phyloP scores from a whole-genome alignment of 106 monocot species.

The Narthecium ossifragum region DNA sequence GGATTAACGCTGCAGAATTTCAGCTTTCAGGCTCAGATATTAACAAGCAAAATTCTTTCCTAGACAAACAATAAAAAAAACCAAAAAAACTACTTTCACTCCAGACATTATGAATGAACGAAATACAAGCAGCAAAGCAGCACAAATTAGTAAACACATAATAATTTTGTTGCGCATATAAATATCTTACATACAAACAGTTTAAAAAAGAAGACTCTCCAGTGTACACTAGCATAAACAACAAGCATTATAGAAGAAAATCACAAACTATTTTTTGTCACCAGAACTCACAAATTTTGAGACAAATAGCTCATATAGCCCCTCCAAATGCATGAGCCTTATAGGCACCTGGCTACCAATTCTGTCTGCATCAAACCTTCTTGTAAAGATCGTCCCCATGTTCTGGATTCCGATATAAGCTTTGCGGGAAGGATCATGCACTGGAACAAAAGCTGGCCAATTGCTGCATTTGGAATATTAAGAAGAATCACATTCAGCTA shows the following conservation, averaged over 20 bases:
- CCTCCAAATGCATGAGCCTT: slow-evolving; percentile 95
- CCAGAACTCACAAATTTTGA: slow-evolving; percentile 97
- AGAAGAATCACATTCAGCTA: slow-evolving; percentile 2
- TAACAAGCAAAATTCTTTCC: too few relatives aligned
- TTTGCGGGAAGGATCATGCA: slow-evolving; percentile 92
- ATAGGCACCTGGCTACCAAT: slow-evolving; percentile 94
- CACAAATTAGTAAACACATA: too few relatives aligned
- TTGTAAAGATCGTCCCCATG: slow-evolving; percentile 77
- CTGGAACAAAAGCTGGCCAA: slow-evolving; percentile 99
- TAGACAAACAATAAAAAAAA: too few relatives aligned
- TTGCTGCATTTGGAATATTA: slow-evolving; percentile 35
- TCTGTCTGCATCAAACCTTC: slow-evolving; percentile 90
- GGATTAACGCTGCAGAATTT: too few relatives aligned
- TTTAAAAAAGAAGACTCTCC: too few relatives aligned
- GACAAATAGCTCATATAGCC: slow-evolving; percentile 87
- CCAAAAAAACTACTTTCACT: too few relatives aligned
- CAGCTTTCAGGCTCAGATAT: too few relatives aligned
- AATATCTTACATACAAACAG: too few relatives aligned
- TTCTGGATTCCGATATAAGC: slow-evolving; percentile 98
- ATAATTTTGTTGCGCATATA: too few relatives aligned
- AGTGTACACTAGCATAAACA: too few relatives aligned
- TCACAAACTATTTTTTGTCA: background rate
- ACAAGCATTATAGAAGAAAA: background rate
- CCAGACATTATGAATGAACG: too few relatives aligned
- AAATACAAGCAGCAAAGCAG: too few relatives aligned